Evolutionary conservation across 148 eudicot species (phyloP), one percentile per base, ranked within the genome.

Genomic region (Rhododendron mucronatum): DNA sequence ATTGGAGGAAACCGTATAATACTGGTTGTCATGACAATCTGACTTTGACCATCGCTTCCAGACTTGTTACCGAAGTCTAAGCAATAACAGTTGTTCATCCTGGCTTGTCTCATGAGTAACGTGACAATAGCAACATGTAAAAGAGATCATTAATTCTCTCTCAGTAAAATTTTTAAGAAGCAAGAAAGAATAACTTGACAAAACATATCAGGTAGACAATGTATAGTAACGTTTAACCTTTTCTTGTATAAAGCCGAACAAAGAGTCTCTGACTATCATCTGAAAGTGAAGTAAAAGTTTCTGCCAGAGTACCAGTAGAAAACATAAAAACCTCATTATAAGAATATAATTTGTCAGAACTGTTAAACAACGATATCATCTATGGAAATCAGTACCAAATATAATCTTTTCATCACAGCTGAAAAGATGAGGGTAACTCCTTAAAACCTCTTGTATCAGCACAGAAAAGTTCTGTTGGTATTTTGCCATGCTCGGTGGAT

Each of bases 221-320:
- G 74, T 39, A 78, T 1, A 53, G 45, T 26, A 84, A 84, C 61
- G 50, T 47, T 53, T 33, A 50, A 95, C 99, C 98, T 95, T 96
- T 96, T 88, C 99, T 92, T 77, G 93, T 91, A 88, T 95, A 96
- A 53, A 96, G 92, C 84, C 99, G 97, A 82, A 94, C 87, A 88
- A 96, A 95, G 79, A 96, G 97, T 89, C 98, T 91, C 88, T 93
- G 96, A 85, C 94, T 90, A 88, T 96, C 99, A 94, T 95, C 94
- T 83, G 98, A 91, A 89, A 95, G 92, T 10, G 94, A 90, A 63
- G 57, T 15, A 86, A 94, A 96, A 59, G 89, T 88, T 88, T 95
- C 99, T 96, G 95, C 37, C 35, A 33, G 35, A 33, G 35, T 33
- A 1, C 35, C 75, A 84, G 82, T 55, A 86, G 44, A 44, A 53